These are phyloP conservation scores for Inga oerstediana DNA, from an alignment of 306 rosid species.

Conservation along the genomic window DNA sequence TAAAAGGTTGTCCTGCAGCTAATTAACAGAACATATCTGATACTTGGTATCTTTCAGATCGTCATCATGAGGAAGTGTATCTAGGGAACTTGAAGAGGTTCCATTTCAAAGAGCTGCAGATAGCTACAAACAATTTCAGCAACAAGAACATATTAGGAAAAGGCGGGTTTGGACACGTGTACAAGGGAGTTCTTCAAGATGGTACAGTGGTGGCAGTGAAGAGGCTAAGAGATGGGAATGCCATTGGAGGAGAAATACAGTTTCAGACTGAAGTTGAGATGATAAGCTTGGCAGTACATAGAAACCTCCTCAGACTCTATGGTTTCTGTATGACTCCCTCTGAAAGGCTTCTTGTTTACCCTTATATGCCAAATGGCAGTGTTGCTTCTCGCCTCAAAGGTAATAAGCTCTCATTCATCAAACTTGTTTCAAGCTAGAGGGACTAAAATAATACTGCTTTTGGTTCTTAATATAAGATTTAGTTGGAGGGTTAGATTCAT, in stretches of 20 bases:
- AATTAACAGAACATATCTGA: background rate
- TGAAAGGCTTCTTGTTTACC: slow-evolving; percentile 55
- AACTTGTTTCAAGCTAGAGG: background rate
- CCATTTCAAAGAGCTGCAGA: slow-evolving; percentile 52
- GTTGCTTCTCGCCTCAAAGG: slow-evolving; percentile 59
- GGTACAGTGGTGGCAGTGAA: slow-evolving; percentile 53
- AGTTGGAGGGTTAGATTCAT: no score
- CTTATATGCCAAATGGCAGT: slow-evolving; percentile 59
- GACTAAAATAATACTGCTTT: background rate
- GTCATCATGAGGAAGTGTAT: slow-evolving; percentile 50
- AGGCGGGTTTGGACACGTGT: slow-evolving; percentile 58
- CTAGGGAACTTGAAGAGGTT: slow-evolving; percentile 60
- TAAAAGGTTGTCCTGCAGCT: background rate
- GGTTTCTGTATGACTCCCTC: slow-evolving; percentile 54
- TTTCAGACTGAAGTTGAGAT: slow-evolving; percentile 60
- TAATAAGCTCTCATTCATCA: slow-evolving; percentile 4
- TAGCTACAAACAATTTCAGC: slow-evolving; percentile 54
- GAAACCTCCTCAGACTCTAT: slow-evolving; percentile 53
- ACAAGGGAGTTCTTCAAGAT: slow-evolving; percentile 53
- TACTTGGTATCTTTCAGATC: slow-evolving; percentile 19
- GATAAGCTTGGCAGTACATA: slow-evolving; percentile 56
- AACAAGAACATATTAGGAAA: slow-evolving; percentile 51
- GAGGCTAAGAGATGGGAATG: slow-evolving; percentile 58
- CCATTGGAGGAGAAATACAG: slow-evolving; percentile 55
- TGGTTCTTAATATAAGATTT: no score